Conservation (phyloP, 129 eudicot genomes). For the Ambrosia artemisiifolia region DNA sequence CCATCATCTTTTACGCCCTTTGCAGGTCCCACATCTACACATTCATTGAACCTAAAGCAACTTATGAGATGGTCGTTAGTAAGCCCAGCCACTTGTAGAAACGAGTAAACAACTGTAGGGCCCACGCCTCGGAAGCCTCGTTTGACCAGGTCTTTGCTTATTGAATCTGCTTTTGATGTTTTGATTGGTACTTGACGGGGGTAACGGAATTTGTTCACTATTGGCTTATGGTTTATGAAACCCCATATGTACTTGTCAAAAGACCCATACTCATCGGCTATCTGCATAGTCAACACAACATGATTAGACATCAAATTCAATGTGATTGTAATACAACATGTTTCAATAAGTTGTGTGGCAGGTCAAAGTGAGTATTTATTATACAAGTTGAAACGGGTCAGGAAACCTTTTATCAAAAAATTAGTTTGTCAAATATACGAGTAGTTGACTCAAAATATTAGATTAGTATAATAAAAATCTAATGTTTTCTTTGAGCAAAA, state of each 20-base stretch:
- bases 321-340: background rate
- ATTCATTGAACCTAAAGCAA: conserved; percentile 81
- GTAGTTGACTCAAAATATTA: no score
- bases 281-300: conserved; percentile 47
- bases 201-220: conserved; percentile 62
- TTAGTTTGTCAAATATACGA: background rate
- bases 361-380: background rate
- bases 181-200: conserved; percentile 84
- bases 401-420: background rate
- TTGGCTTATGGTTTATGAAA: conserved; percentile 75
- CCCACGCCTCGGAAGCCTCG: conserved; percentile 93
- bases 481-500: background rate
- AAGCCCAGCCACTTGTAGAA: conserved; percentile 83
- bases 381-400: background rate
- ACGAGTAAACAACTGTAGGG: conserved; percentile 88
- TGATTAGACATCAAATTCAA: background rate
- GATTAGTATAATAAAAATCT: background rate
- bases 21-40: conserved; percentile 41
- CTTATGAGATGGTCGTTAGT: conserved; percentile 80
- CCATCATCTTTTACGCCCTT: conserved; percentile 29
- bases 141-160: conserved; percentile 83
- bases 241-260: conserved; percentile 93
- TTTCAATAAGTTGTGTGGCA: background rate
- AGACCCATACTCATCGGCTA: conserved; percentile 70
- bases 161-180: conserved; percentile 80